Evolutionary conservation across 768 basidiomycete species (phyloP).

Genomic region (Coprinopsis sp.): DNA sequence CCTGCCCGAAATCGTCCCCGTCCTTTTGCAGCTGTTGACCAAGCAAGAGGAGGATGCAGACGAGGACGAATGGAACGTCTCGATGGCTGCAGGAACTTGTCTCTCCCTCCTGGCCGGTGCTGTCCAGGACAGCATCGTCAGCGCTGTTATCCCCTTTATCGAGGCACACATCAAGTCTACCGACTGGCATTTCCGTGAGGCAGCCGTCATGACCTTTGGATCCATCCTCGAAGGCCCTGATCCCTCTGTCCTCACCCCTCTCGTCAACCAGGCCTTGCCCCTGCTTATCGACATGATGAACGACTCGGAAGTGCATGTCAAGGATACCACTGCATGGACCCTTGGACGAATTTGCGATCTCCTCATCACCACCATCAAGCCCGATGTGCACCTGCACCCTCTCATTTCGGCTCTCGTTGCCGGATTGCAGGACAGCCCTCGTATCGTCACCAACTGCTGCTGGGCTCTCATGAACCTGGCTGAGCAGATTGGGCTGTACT

Average conservation of each 20-base stretch:
- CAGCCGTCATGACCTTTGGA: slow-evolving; percentile 97
- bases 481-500: slow-evolving; percentile 72
- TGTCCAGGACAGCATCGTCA: slow-evolving; percentile 86
- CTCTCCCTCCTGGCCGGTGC: slow-evolving; percentile 84
- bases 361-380: slow-evolving; percentile 80
- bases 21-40: slow-evolving; percentile 81
- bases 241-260: slow-evolving; percentile 76
- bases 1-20: slow-evolving; percentile 90
- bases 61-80: slow-evolving; percentile 98
- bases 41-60: slow-evolving; percentile 96
- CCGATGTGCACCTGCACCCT: slow-evolving; percentile 80
- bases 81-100: slow-evolving; percentile 95
- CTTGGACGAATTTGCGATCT: slow-evolving; percentile 92
- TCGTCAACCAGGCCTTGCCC: slow-evolving; percentile 91
- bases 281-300: slow-evolving; percentile 95
- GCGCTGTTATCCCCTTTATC: slow-evolving; percentile 95
- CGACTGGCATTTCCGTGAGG: slow-evolving; percentile 95
- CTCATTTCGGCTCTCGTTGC: slow-evolving; percentile 79
- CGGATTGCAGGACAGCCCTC: slow-evolving; percentile 74
- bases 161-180: slow-evolving; percentile 89
- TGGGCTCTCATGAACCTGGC: slow-evolving; percentile 96
- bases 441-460: slow-evolving; percentile 91
- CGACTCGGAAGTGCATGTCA: slow-evolving; percentile 79
- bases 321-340: slow-evolving; percentile 98
- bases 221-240: slow-evolving; percentile 97